A percentile compares a stretch with the other conserved stretches of the same genome.
phyloP scores from a whole-genome alignment of 768 basidiomycete species.

The Cystobasidium ongulense region DNA sequence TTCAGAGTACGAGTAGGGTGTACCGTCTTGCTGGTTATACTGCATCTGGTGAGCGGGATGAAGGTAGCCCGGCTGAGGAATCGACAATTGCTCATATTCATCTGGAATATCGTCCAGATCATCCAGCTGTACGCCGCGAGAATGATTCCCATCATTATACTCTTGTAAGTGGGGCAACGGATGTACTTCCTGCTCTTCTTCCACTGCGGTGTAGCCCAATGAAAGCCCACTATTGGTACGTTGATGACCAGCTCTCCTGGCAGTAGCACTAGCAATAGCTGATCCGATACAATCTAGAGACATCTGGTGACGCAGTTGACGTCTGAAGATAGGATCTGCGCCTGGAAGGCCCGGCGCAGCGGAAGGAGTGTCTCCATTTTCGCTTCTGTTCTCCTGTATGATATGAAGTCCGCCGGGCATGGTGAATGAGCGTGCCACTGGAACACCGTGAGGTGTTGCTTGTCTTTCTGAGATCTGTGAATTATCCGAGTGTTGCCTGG shows the following conservation, averaged over 20 bases:
- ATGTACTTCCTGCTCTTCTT: neutral
- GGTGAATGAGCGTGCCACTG: neutral
- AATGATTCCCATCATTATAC: neutral
- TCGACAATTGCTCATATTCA: constrained; percentile 18
- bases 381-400: constrained; percentile 10
- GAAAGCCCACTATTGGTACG: constrained; percentile 17
- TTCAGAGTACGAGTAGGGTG: neutral
- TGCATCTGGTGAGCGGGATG: neutral
- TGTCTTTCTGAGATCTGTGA: neutral
- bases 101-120: constrained; percentile 43
- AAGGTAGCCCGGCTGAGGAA: neutral
- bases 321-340: constrained; percentile 21
- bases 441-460: neutral
- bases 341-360: neutral
- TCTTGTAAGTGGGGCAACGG: neutral
- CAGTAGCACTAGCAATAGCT: constrained; percentile 40
- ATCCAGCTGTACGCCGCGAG: constrained; percentile 35
- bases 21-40: neutral
- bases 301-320: constrained; percentile 39
- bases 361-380: neutral
- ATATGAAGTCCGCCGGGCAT: neutral
- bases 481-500: neutral
- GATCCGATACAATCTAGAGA: constrained; percentile 41
- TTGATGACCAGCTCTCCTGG: constrained; percentile 24
- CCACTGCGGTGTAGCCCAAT: neutral